Conservation (phyloP, 139 green algal genomes). For the Tetraselmis chui region DNA sequence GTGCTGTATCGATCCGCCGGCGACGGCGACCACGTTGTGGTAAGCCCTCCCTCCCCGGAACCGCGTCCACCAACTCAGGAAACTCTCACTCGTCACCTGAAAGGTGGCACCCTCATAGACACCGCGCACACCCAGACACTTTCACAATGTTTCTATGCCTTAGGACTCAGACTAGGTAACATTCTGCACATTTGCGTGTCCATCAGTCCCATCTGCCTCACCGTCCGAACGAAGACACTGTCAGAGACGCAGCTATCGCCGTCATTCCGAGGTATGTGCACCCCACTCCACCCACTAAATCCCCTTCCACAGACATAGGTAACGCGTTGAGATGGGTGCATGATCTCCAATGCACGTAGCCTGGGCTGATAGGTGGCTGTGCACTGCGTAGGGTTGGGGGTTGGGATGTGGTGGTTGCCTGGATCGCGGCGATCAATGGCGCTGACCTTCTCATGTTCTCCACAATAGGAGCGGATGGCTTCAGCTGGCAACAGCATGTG, state of each 20-base stretch:
- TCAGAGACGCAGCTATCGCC: background rate
- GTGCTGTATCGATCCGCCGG: background rate
- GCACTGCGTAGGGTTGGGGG: background rate
- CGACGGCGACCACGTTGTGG: background rate
- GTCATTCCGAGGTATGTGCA: background rate
- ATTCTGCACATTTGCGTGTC: no score
- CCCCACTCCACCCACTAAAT: no score
- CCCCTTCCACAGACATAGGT: no score
- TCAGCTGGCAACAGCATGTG: background rate
- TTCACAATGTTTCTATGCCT: no score
- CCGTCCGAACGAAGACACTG: background rate
- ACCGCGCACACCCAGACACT: no score
- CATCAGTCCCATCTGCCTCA: background rate
- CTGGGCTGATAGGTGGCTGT: background rate
- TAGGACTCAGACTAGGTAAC: no score
- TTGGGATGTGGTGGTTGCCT: background rate
- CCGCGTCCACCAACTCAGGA: no score
- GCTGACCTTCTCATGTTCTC: background rate
- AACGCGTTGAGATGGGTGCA: no score
- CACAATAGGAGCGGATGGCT: background rate
- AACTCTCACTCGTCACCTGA: no score
- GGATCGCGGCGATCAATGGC: background rate
- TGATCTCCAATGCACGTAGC: no score
- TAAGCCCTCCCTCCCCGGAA: background rate
- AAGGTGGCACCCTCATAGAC: no score